These are phyloP conservation scores for Discostella stelligeroides DNA, from an alignment of 108 stramenopile genomes.

Conservation along the genomic window DNA sequence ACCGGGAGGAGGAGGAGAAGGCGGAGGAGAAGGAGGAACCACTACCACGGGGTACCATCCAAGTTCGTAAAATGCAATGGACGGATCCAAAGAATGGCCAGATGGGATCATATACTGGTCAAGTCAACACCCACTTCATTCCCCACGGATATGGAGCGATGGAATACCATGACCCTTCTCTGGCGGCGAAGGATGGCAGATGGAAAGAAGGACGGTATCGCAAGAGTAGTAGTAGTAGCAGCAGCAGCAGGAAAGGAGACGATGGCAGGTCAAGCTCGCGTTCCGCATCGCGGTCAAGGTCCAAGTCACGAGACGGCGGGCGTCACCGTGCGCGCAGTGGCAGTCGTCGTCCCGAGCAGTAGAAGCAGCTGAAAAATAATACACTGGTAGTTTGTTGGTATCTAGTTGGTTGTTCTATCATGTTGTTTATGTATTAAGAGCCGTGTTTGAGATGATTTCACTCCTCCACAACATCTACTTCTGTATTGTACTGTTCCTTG, in stretches of 20 bases:
- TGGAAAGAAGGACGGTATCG: slow-evolving; percentile 40
- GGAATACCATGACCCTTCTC: slow-evolving; percentile 24
- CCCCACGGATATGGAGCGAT: slow-evolving; percentile 40
- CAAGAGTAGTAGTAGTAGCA: not conserved
- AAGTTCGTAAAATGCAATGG: slow-evolving; percentile 40
- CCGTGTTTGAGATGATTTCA: no score
- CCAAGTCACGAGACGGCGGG: not conserved
- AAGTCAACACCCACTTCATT: slow-evolving; percentile 29
- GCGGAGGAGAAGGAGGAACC: not conserved
- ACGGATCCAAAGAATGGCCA: slow-evolving; percentile 29
- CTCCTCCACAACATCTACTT: no score
- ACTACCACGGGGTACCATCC: slow-evolving; percentile 11
- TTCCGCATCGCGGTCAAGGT: not conserved
- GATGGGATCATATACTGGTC: slow-evolving; percentile 39
- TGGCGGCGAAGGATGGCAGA: slow-evolving; percentile 27
- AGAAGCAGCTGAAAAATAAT: no score
- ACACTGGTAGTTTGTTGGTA: no score
- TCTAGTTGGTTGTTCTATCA: no score
- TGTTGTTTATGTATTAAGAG: no score
- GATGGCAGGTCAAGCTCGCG: not conserved
- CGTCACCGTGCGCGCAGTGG: not conserved
- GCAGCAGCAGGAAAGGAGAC: not conserved
- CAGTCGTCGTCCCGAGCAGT: not conserved
- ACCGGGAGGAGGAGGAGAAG: slow-evolving; percentile 11
- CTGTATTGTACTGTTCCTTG: no score